Conservation (phyloP, 306 rosid genomes). For the Rosa chinensis region DNA sequence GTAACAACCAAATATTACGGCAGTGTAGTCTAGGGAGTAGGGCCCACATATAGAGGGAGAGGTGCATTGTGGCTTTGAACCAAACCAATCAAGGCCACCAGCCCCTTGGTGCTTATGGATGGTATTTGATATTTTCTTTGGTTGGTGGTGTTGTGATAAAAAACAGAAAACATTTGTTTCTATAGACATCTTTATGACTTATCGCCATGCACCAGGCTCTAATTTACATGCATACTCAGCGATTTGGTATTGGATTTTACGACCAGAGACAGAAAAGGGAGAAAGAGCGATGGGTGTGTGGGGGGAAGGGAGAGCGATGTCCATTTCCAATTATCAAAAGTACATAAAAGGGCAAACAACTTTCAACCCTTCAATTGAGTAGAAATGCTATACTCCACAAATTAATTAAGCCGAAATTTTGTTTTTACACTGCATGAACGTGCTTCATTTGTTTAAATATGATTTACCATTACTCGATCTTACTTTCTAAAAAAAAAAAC, state of each 20-base stretch:
- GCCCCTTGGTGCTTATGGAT: conserved; percentile 10
- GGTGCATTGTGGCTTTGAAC: neutral
- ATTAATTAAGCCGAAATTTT: neutral
- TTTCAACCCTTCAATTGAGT: neutral
- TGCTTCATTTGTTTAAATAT: neutral
- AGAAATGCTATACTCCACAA: neutral
- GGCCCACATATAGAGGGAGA: neutral
- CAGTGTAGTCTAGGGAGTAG: neutral
- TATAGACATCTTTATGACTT: neutral
- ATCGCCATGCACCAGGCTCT: neutral
- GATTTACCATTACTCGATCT: neutral
- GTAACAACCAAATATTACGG: neutral
- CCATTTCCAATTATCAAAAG: neutral
- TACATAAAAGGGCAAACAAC: neutral
- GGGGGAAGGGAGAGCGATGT: conserved; percentile 8
- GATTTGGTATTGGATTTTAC: conserved; percentile 7
- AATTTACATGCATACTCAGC: conserved; percentile 1
- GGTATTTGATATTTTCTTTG: conserved; percentile 6
- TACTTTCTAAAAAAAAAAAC: too few species aligned
- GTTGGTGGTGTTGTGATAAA: neutral
- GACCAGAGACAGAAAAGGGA: conserved; percentile 12
- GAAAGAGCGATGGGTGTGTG: neutral
- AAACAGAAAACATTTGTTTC: neutral
- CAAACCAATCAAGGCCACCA: conserved; percentile 3
- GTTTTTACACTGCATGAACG: neutral